These are phyloP conservation scores for Arabidopsis lyrata DNA, from an alignment of 441 rosid genomes.

Conservation along the genomic window DNA sequence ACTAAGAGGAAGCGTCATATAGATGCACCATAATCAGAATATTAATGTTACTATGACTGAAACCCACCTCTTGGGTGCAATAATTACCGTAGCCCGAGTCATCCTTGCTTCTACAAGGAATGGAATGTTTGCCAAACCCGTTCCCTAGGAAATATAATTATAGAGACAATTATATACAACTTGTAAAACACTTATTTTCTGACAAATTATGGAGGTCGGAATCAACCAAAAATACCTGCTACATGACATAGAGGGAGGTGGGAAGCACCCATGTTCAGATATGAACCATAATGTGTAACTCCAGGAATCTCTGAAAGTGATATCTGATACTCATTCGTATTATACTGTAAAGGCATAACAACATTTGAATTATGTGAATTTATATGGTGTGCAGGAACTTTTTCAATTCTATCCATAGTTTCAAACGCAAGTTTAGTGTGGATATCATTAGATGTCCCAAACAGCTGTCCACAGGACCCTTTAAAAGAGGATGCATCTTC, in stretches of 20 bases:
- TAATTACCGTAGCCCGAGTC: constrained; percentile 38
- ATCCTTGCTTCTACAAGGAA: constrained; percentile 26
- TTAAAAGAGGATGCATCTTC: constrained; percentile 50
- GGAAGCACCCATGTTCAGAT: constrained; percentile 43
- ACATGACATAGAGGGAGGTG: constrained; percentile 42
- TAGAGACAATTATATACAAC: constrained; percentile 22
- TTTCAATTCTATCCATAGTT: constrained; percentile 57
- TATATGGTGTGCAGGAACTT: constrained; percentile 49
- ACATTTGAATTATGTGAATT: constrained; percentile 52
- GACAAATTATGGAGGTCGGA: constrained; percentile 33
- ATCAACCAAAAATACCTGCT: constrained; percentile 47
- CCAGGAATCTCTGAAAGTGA: constrained; percentile 52
- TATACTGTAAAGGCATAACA: constrained; percentile 92
- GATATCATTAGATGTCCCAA: constrained; percentile 78
- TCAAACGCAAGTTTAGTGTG: constrained; percentile 59
- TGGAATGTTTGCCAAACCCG: constrained; percentile 44
- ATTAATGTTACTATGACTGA: constrained; percentile 17
- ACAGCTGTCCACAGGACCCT: constrained; percentile 48
- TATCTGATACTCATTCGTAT: constrained; percentile 91
- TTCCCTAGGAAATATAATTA: constrained; percentile 47
- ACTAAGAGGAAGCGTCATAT: constrained; percentile 17
- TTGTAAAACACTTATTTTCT: constrained; percentile 1
- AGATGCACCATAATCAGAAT: neutral
- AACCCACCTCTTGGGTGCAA: constrained; percentile 54
- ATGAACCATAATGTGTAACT: constrained; percentile 48